phyloP scores from a whole-genome alignment of 257 asterid species.

The Ballota nigra region DNA sequence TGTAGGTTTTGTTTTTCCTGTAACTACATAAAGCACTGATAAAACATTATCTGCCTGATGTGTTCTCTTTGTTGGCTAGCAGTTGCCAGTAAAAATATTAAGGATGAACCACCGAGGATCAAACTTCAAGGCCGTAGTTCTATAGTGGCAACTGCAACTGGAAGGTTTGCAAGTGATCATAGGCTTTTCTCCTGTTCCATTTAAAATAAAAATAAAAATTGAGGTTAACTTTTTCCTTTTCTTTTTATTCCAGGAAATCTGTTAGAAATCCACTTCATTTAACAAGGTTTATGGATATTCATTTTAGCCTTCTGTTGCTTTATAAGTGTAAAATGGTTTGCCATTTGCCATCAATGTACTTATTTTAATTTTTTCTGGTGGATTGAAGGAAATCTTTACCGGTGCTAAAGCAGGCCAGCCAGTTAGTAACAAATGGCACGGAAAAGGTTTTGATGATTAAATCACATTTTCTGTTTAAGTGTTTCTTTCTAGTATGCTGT shows the following conservation, averaged over 20 bases:
- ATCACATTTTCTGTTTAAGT: constrained; percentile 19
- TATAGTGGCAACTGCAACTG: constrained; percentile 32
- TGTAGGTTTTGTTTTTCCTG: constrained; percentile 39
- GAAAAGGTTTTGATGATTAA: constrained; percentile 47
- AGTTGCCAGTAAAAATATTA: constrained; percentile 36
- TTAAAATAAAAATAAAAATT: not conserved
- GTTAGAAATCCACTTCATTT: constrained; percentile 43
- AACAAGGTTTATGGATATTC: constrained; percentile 46
- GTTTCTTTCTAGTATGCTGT: constrained; percentile 3
- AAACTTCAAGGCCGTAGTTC: constrained; percentile 43
- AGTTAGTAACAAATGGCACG: constrained; percentile 27
- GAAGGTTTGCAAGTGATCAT: constrained; percentile 36
- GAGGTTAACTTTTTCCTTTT: constrained; percentile 21
- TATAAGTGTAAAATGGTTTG: constrained; percentile 14
- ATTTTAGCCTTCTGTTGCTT: constrained; percentile 18
- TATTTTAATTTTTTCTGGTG: constrained; percentile 25
- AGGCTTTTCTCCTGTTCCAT: not conserved
- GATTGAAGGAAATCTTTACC: constrained; percentile 75
- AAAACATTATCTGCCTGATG: constrained; percentile 12
- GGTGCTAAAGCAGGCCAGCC: constrained; percentile 43
- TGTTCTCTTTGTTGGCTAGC: constrained; percentile 29
- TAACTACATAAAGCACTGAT: not conserved
- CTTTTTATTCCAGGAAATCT: constrained; percentile 48
- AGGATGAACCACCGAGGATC: constrained; percentile 38
- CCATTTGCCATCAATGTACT: constrained; percentile 28